Conservation (phyloP, 306 rosid genomes). For the Hippophae tibetana region DNA sequence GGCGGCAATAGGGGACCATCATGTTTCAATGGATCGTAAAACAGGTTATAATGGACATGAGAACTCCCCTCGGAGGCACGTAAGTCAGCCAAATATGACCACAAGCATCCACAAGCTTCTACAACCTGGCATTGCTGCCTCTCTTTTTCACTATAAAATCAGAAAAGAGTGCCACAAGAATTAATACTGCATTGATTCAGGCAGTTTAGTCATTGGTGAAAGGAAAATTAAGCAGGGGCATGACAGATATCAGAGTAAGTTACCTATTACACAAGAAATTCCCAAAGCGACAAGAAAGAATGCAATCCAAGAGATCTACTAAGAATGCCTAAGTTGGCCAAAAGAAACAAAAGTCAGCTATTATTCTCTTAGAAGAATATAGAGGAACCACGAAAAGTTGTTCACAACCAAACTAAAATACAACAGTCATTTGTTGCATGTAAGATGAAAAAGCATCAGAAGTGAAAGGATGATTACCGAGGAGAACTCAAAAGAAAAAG, state of each 20-base stretch:
- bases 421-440: too few species aligned
- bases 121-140: slow-evolving; percentile 57
- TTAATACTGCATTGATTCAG: too few species aligned
- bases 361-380: not conserved
- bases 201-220: too few species aligned
- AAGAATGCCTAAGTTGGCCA: slow-evolving; percentile 60
- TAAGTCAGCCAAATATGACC: slow-evolving; percentile 74
- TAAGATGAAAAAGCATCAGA: too few species aligned
- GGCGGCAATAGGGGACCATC: slow-evolving; percentile 61
- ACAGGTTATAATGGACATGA: slow-evolving; percentile 73
- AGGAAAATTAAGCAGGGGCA: too few species aligned
- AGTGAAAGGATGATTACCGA: slow-evolving; percentile 35
- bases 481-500: slow-evolving; percentile 89
- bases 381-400: too few species aligned
- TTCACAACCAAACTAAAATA: too few species aligned
- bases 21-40: slow-evolving; percentile 61
- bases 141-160: slow-evolving; percentile 70
- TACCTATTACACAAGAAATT: slow-evolving; percentile 96
- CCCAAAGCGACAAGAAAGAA: slow-evolving; percentile 91
- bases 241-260: slow-evolving; percentile 12
- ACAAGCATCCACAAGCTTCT: slow-evolving; percentile 87
- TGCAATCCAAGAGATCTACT: slow-evolving; percentile 79
- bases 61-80: slow-evolving; percentile 56
- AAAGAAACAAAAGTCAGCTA: slow-evolving; percentile 14
- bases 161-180: not conserved